Base-by-base conservation (phyloP, 2,329 filamentous ascomycete species). In the Sclerotinia trifoliorum region DNA sequence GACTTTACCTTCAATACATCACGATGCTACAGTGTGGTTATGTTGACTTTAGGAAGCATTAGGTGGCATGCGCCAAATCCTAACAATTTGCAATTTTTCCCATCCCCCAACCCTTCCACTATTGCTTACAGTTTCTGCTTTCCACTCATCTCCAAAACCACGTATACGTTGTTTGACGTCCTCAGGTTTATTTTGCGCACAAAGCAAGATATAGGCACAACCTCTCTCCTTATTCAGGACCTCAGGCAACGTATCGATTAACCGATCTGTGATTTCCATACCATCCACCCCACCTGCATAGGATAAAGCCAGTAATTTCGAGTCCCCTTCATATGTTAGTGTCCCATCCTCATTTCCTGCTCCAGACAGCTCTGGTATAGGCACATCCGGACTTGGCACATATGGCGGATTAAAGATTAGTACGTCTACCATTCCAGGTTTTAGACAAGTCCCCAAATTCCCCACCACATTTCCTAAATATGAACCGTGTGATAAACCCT, bases 331-430 rank as follows among this genome's bases (percentile, higher is more conserved):
- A 73, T 93, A 97, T 13, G 81, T 73, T 15, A 74, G 71, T 62
- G 74, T 67, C 35, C 72, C 72, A 2, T 75, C 74, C 2, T 73
- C 74, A 62, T 71, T 75, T 26, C 76, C 56, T 32, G 62, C 74
- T 66, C 57, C 74, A 15, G 84, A 80, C 48, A 85, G 79, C 32
- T 80, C 78, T 1, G 94, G 94, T 69, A 96, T 29, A 35, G 66
- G 66, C 46, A 68, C 80, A 52, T 88, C 86, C 35, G 89, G 85
- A 2, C 94, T 96, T 2, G 95, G 95, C 19, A 99, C 95, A 78
- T 99, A 99, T 0, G 95, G 95, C 65, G 95, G 95, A 77, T 99
- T 99, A 84, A 98, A 99, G 39, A 99, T 85, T 71, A 99, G 84
- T 15, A 99, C 85, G 77, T 99, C 95, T 6, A 96, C 85, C 51